A percentile compares a stretch with the other conserved stretches of the same genome.
phyloP scores from a whole-genome alignment of 202 grass and related monocot species.

The Cymbopogon flexuosus region DNA sequence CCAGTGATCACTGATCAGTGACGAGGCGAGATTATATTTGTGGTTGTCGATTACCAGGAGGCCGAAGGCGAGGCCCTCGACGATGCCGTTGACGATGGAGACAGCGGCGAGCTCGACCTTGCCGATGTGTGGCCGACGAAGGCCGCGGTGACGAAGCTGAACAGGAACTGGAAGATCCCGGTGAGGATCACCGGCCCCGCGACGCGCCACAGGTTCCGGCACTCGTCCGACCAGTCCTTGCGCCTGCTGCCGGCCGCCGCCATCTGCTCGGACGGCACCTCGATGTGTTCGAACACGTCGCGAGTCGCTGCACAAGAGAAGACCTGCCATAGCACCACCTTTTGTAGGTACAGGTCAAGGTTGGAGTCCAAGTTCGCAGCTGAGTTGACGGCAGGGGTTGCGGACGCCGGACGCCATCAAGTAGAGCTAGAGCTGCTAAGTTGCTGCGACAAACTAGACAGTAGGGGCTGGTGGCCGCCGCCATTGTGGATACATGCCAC shows the following conservation, averaged over 20 bases:
- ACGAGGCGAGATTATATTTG: background rate
- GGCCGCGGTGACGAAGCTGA: conserved; percentile 47
- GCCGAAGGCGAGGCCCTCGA: conserved; percentile 52
- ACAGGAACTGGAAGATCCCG: conserved; percentile 39
- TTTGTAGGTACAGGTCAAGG: conserved; percentile 30
- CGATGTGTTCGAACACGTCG: background rate
- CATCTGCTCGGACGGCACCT: background rate
- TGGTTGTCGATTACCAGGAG: conserved; percentile 32
- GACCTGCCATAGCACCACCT: background rate
- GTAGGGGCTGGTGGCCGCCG: background rate
- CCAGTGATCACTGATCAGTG: background rate
- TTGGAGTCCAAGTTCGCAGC: conserved; percentile 31
- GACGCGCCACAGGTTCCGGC: conserved; percentile 41
- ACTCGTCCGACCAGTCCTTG: conserved; percentile 41
- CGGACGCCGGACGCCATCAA: background rate
- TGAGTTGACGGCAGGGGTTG: background rate
- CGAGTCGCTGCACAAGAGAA: background rate
- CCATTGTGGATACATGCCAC: background rate
- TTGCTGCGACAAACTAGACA: background rate
- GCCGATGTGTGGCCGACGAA: conserved; percentile 58
- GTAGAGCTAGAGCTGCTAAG: background rate
- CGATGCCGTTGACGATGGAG: conserved; percentile 50
- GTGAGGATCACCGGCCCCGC: conserved; percentile 55
- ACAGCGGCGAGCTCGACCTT: conserved; percentile 56
- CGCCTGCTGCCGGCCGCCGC: background rate